phyloP scores from a whole-genome alignment of 2,329 filamentous ascomycete genomes.

The Fusarium floridanum region DNA sequence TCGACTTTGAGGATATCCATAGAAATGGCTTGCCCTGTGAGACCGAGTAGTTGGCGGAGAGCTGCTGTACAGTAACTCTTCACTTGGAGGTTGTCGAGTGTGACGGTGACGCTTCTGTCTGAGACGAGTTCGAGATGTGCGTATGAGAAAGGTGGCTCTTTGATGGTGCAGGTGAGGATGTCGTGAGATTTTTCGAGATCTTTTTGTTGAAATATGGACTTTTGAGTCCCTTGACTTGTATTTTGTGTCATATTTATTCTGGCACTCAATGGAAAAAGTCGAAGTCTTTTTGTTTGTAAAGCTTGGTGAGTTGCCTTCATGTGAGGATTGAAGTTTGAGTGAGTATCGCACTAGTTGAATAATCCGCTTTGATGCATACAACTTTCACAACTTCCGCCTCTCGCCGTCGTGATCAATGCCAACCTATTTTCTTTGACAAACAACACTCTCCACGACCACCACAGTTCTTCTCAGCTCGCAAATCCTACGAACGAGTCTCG shows the following conservation, averaged over 20 bases:
- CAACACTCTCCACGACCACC: conserved; percentile 11
- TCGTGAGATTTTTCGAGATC: conserved; percentile 59
- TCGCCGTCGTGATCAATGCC: conserved; percentile 15
- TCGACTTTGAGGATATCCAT: conserved; percentile 77
- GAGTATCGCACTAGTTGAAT: conserved; percentile 31
- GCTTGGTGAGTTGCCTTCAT: conserved; percentile 2
- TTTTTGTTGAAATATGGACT: conserved; percentile 48
- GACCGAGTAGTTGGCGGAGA: conserved; percentile 77
- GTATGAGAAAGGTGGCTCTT: conserved; percentile 67
- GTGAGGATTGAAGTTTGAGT: conserved; percentile 14
- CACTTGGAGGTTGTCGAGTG: conserved; percentile 72
- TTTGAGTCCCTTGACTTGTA: conserved; percentile 32
- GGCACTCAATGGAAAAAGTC: background rate
- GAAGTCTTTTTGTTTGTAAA: conserved; percentile 3
- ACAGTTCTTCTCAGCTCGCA: background rate
- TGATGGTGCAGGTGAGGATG: conserved; percentile 65
- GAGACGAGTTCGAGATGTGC: conserved; percentile 65
- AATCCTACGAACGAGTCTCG: background rate
- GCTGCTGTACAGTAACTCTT: conserved; percentile 74
- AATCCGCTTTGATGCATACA: conserved; percentile 38
- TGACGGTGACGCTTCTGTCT: conserved; percentile 31
- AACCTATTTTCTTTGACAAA: conserved; percentile 1
- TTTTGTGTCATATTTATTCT: conserved; percentile 41
- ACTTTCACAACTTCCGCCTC: conserved; percentile 19
- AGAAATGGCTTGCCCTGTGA: conserved; percentile 74